Evolutionary conservation across 345 rosid genomes (phyloP).

Genomic region (Sisymbrium irio): DNA sequence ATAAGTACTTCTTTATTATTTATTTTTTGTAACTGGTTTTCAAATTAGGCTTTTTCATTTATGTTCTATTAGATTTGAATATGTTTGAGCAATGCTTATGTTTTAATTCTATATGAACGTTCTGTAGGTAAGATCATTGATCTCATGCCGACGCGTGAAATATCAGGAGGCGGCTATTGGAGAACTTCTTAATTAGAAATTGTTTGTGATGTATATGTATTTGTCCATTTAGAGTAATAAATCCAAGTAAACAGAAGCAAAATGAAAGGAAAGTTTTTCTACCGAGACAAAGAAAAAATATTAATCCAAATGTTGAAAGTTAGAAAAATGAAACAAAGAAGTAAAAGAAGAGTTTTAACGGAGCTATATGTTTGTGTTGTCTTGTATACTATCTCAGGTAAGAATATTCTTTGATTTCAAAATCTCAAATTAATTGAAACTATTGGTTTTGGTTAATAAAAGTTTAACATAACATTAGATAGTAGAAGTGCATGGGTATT

Average conservation of each 20-base stretch:
- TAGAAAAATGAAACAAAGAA: neutral
- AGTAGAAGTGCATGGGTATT: too few relatives aligned
- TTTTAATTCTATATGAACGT: neutral
- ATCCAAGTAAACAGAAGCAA: neutral
- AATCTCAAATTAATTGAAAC: neutral
- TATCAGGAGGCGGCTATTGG: neutral
- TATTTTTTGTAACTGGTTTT: too few relatives aligned
- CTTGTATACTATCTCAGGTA: neutral
- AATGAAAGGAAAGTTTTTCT: neutral
- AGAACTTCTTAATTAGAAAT: neutral
- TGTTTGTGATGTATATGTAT: neutral
- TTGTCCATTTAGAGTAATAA: slow-evolving; percentile 1
- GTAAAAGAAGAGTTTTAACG: neutral
- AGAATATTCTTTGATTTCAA: neutral
- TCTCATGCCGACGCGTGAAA: neutral
- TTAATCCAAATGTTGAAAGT: neutral
- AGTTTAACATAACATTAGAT: neutral
- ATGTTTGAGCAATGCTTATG: neutral
- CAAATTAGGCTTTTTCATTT: too few relatives aligned
- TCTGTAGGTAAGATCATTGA: neutral
- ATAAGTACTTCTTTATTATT: neutral
- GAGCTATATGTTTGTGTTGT: neutral
- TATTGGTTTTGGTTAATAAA: neutral
- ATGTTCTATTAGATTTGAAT: neutral
- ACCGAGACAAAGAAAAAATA: too few relatives aligned